Base-by-base conservation (phyloP, 768 basidiomycete genomes). In the Ephemerocybe angulata region DNA sequence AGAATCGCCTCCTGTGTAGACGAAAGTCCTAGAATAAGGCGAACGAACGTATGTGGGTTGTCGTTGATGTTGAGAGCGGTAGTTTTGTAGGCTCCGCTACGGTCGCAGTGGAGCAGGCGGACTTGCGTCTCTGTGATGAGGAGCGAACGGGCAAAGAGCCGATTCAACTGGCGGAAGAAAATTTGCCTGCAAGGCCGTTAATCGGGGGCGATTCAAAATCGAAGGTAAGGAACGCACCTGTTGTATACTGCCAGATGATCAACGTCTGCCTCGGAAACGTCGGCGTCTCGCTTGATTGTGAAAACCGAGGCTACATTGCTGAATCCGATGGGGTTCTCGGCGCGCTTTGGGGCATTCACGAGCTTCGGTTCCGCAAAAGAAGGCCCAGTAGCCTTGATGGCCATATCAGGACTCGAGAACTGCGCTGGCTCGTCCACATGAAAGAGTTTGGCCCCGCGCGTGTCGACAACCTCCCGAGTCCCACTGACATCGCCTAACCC, bases 51-150 rank as follows among this genome's bases (percentile, higher is more conserved):
- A 6, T 15, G 10, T 3, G 42, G 6, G 4, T 54, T 19, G 19
- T 46, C 22, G 44, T 54, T 42, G 3, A 54, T 29, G 43, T 54
- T 38, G 30, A 46, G 3, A 30, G 10, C n/a, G 3, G 4, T 11
- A 8, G 53, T 15, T 19, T 31, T 15, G 19, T 54, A 8, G 3
- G 31, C 17, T 5, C 53, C 53, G 38, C 29, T 24, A 4, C 43
- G 27, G 31, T 54, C 53, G 22, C 3, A 46, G 10, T 54, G 53
- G 15, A 46, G 3, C 4, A 54, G 33, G 15, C 53, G 53, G 31
- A 54, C 5, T 4, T 3, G 6, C 19, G 7, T 47, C 21, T 38
- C 35, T 3, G 29, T 46, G 30, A 54, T 12, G 28, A 54, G 12
- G 31, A 54, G 43, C 12, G 8, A 30, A 12, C 53, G 33, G 13